These are phyloP conservation scores for Nidularia pulvinata DNA, from an alignment of 768 basidiomycete genomes.

Conservation along the genomic window DNA sequence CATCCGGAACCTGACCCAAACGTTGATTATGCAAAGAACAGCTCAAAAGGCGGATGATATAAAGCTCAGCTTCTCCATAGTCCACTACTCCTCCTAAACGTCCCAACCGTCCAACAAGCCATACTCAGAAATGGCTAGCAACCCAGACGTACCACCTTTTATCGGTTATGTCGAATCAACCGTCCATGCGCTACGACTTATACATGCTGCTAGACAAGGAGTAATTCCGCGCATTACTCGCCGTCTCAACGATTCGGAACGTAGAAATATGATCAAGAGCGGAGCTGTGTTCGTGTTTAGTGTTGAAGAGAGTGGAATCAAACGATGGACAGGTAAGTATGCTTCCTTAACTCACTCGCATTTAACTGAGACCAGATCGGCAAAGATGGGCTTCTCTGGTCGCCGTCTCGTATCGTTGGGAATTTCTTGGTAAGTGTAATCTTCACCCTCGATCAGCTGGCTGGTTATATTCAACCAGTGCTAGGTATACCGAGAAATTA, in stretches of 20 bases:
- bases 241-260: slow-evolving; percentile 81
- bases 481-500: slow-evolving; percentile 84
- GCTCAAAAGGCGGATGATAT: slow-evolving; percentile 38
- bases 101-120: slow-evolving; percentile 54
- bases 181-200: slow-evolving; percentile 77
- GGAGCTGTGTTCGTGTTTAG: slow-evolving; percentile 87
- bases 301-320: slow-evolving; percentile 87
- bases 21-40: slow-evolving; percentile 36
- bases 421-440: slow-evolving; percentile 70
- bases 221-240: slow-evolving; percentile 83
- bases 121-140: slow-evolving; percentile 53
- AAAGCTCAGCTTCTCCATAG: slow-evolving; percentile 39
- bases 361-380: background rate
- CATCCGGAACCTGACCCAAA: slow-evolving; percentile 33
- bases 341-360: background rate
- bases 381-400: slow-evolving; percentile 70
- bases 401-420: slow-evolving; percentile 80
- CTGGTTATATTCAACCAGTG: background rate
- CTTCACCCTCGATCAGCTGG: background rate
- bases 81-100: slow-evolving; percentile 31
- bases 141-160: slow-evolving; percentile 65
- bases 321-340: slow-evolving; percentile 74
- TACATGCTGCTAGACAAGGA: slow-evolving; percentile 80
- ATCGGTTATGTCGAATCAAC: slow-evolving; percentile 83
- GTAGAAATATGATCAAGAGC: slow-evolving; percentile 59